Evolutionary conservation across 352 stramenopile genomes (phyloP), one percentile per base, ranked within the genome.

Genomic region (Pythium insidiosum): DNA sequence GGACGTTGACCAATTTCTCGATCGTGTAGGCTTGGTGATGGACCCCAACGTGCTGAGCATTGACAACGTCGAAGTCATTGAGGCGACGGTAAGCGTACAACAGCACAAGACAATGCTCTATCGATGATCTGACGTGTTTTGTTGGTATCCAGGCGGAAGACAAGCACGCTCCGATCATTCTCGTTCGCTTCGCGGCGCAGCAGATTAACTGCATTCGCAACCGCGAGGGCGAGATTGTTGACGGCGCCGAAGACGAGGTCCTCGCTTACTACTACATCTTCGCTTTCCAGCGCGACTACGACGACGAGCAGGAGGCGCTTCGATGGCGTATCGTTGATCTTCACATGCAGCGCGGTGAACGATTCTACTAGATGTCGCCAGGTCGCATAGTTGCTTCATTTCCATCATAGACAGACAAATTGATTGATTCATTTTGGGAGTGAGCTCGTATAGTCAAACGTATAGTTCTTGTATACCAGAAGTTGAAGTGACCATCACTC

Each of bases 201-300:
- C 96, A 99, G 73, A 98, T 99, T 64, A 97, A 99, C 76, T 99
- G 96, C 68, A 96, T 99, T 29, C 77, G 90, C 49, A 98, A 98
- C 68, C 91, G 95, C 44, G 87, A 98, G 59, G 95, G 94, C 30
- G 85, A 97, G 58, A 83, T 99, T 48, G 84, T 99, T 18, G 94
- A 98, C 54, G 96, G 95, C 36, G 88, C 79, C 4, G 94, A 98
- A 54, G 93, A 98, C 64, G 92, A 98, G 43, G 97, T 99, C 58
- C 68, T 94, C 23, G 94, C 92, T 5, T 97, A 98, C 71, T 98
- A 95, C 58, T 99, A 99, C 73, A 94, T 98, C 43, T 92, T 98
- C 40, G 95, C 94, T 24, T 98, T 99, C 63, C 95, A 98, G 63
- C 79, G 95, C 38, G 88, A 98, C 59, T 99, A 98, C 64, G 85